A percentile compares a stretch with the other conserved stretches of the same genome.
Evolutionary conservation across 805 yeast species (phyloP).

Genomic region (Lachancea waltii): DNA sequence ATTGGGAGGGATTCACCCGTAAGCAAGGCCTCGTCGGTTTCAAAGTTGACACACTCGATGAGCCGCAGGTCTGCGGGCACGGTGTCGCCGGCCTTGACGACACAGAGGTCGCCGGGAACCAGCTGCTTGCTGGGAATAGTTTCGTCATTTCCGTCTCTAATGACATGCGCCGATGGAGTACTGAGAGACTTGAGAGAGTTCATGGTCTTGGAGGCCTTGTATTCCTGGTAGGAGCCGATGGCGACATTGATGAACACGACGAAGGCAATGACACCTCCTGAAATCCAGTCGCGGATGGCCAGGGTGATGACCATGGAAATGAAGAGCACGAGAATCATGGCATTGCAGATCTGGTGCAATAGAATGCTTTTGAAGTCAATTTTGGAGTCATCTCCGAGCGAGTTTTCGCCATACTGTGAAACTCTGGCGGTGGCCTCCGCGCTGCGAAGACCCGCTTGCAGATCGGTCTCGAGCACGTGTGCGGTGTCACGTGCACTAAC

Average conservation of each 20-base stretch:
- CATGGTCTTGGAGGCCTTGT: constrained; percentile 86
- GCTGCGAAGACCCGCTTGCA: constrained; percentile 51
- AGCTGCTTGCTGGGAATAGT: constrained; percentile 73
- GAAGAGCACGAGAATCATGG: constrained; percentile 77
- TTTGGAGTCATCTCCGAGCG: constrained; percentile 75
- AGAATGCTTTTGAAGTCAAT: constrained; percentile 60
- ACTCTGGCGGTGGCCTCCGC: constrained; percentile 65
- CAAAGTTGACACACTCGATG: constrained; percentile 64
- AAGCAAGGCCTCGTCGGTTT: constrained; percentile 85
- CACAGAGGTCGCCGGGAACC: constrained; percentile 94
- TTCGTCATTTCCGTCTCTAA: constrained; percentile 68
- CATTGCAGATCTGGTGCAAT: constrained; percentile 82
- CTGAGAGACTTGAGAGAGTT: constrained; percentile 89
- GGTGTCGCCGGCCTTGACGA: constrained; percentile 86
- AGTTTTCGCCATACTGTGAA: constrained; percentile 70
- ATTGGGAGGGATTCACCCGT: constrained; percentile 95
- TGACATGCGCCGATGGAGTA: constrained; percentile 88
- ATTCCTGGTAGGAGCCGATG: constrained; percentile 95
- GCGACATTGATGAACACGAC: constrained; percentile 89
- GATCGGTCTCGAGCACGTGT: constrained; percentile 62
- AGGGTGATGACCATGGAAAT: constrained; percentile 85
- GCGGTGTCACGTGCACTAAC: constrained; percentile 35
- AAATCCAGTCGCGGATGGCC: constrained; percentile 89
- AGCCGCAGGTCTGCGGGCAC: constrained; percentile 92
- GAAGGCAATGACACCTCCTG: constrained; percentile 83